These are phyloP conservation scores for Hysterangium stoloniferum DNA, from an alignment of 768 basidiomycete species.

Conservation along the genomic window DNA sequence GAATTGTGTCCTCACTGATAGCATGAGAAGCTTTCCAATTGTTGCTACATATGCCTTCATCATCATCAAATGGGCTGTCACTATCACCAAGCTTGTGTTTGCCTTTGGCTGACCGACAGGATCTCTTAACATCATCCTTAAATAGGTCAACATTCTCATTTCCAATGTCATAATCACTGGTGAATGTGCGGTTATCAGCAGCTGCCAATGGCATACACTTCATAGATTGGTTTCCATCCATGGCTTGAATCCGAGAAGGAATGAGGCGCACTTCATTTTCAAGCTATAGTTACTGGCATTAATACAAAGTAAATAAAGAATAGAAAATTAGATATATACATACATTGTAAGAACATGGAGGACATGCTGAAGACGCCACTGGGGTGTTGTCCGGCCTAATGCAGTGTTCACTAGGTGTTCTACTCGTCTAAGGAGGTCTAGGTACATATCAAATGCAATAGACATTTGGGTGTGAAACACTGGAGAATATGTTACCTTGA, in stretches of 20 bases:
- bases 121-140: slow-evolving; percentile 17
- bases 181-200: slow-evolving; percentile 7
- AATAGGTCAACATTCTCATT: slow-evolving; percentile 16
- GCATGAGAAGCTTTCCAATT: slow-evolving; percentile 26
- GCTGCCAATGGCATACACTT: slow-evolving; percentile 23
- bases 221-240: slow-evolving; percentile 4
- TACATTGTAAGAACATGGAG: slow-evolving; percentile 16
- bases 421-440: slow-evolving; percentile 7
- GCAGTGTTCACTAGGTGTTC: slow-evolving; percentile 6
- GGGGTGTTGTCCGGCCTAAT: slow-evolving; percentile 9
- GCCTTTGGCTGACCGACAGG: background rate
- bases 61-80: too few species aligned
- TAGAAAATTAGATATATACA: slow-evolving; percentile 14
- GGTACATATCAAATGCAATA: slow-evolving; percentile 12
- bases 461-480: slow-evolving; percentile 4
- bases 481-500: background rate
- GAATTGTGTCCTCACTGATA: slow-evolving; percentile 26
- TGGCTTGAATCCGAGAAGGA: background rate
- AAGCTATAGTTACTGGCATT: background rate
- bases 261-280: background rate
- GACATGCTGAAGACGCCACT: slow-evolving; percentile 13
- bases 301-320: background rate
- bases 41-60: slow-evolving; percentile 18
- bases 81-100: background rate
- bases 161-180: slow-evolving; percentile 22